A percentile compares a stretch with the other conserved stretches of the same genome.
These are phyloP conservation scores for Apiospora saccharicola DNA, from an alignment of 2,329 filamentous ascomycete species.

Conservation along the genomic window DNA sequence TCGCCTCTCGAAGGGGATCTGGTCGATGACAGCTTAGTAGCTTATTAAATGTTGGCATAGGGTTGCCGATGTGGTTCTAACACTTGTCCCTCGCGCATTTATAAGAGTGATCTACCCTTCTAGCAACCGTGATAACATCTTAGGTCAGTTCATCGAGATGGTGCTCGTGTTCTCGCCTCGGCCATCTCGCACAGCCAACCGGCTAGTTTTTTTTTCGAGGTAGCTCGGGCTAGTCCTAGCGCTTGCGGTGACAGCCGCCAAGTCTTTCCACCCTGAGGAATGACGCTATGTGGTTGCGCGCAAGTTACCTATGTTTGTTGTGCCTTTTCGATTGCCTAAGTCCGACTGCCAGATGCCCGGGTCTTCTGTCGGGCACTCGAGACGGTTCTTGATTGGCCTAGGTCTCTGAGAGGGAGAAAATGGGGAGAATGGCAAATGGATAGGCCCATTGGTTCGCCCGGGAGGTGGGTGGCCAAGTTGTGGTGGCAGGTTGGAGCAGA, in stretches of 20 bases:
- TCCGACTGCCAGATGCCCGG: background rate
- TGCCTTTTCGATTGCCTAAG: background rate
- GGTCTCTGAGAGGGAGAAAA: background rate
- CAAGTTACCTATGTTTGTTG: background rate
- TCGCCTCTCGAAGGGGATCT: background rate
- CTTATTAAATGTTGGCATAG: background rate
- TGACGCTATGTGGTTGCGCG: background rate
- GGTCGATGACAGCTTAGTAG: background rate
- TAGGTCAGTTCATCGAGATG: constrained; percentile 3
- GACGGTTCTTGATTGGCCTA: background rate
- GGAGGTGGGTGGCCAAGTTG: background rate
- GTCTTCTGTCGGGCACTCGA: background rate
- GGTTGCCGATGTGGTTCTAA: background rate
- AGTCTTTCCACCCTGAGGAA: constrained; percentile 15
- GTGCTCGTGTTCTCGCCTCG: constrained; percentile 17
- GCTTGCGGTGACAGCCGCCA: constrained; percentile 9
- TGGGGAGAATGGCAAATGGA: no score
- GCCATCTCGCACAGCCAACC: constrained; percentile 18
- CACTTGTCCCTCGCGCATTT: background rate
- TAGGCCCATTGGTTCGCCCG: background rate
- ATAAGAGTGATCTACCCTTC: background rate
- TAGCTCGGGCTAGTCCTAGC: background rate
- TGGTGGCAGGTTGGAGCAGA: background rate
- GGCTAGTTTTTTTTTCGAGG: background rate
- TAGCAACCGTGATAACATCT: background rate